Conservation (phyloP, 345 rosid species). For the Sisymbrium irio region DNA sequence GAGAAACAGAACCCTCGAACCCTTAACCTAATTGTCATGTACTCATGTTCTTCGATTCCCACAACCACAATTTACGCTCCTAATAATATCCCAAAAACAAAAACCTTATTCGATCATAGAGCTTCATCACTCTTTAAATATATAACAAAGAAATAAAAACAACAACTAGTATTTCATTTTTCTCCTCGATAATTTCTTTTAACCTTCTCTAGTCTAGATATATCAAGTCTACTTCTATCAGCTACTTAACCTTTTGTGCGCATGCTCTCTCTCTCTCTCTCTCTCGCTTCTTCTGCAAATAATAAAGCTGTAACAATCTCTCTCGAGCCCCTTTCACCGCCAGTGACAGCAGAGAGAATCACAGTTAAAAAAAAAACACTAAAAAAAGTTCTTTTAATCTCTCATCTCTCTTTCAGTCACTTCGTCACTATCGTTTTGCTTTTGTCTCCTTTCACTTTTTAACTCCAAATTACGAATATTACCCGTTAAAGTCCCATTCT, state of each 20-base stretch:
- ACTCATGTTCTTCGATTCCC: slow-evolving; percentile 23
- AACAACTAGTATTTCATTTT: neutral
- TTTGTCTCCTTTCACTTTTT: slow-evolving; percentile 26
- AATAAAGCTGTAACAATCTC: slow-evolving; percentile 32
- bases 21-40: slow-evolving; percentile 19
- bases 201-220: slow-evolving; percentile 3
- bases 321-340: slow-evolving; percentile 41
- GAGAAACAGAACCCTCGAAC: slow-evolving; percentile 36
- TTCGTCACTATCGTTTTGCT: slow-evolving; percentile 23
- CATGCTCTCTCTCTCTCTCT: slow-evolving; percentile 26
- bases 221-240: neutral
- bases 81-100: neutral
- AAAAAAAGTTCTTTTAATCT: neutral
- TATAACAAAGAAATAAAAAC: neutral
- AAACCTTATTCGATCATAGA: neutral
- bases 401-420: slow-evolving; percentile 30
- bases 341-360: slow-evolving; percentile 31
- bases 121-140: neutral
- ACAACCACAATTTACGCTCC: slow-evolving; percentile 6
- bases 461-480: slow-evolving; percentile 21
- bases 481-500: neutral
- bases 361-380: slow-evolving; percentile 1
- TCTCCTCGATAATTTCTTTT: neutral
- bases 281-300: slow-evolving; percentile 1
- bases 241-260: slow-evolving; percentile 34